Conservation (phyloP, 352 stramenopile species). For the Globisporangium perplexum region DNA sequence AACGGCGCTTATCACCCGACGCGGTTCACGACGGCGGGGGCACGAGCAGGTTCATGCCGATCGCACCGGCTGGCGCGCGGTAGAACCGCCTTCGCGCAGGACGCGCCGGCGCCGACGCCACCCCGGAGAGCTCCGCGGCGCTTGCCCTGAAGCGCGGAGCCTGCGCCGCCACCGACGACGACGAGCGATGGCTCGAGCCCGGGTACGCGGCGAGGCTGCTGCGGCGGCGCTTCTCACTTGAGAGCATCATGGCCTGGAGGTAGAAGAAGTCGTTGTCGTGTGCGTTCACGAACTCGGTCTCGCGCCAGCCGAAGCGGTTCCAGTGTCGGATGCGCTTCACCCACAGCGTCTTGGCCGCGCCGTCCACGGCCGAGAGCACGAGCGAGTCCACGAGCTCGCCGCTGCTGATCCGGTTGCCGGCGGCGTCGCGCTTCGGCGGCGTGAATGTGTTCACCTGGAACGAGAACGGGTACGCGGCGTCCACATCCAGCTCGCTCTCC, state of each 20-base stretch:
- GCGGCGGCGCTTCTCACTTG: constrained; percentile 20
- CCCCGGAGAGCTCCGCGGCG: not conserved
- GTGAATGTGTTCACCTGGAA: constrained; percentile 73
- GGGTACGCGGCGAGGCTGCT: constrained; percentile 20
- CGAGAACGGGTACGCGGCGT: constrained; percentile 37
- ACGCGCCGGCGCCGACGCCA: constrained; percentile 18
- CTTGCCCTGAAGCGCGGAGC: too few relatives aligned
- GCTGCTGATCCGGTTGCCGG: constrained; percentile 26
- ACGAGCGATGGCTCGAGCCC: constrained; percentile 6
- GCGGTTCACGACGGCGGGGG: constrained; percentile 24
- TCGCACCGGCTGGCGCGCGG: constrained; percentile 18
- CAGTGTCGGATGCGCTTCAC: constrained; percentile 59
- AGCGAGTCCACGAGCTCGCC: constrained; percentile 40
- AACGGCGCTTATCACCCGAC: not conserved
- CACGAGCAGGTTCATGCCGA: constrained; percentile 17
- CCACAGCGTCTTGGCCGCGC: constrained; percentile 45
- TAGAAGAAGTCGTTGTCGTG: constrained; percentile 26
- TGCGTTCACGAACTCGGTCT: constrained; percentile 36
- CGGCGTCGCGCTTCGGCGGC: constrained; percentile 16
- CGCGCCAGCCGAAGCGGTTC: constrained; percentile 68
- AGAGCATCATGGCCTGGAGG: constrained; percentile 30
- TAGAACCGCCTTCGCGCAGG: constrained; percentile 48
- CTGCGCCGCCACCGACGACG: not conserved
- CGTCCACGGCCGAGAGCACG: constrained; percentile 41
- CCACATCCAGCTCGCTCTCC: constrained; percentile 36